Percentiles rank a stretch among this genome's conserved stretches.
These are phyloP conservation scores for Curvularia eragrostidis DNA, from an alignment of 2,329 filamentous ascomycete species.

Conservation along the genomic window DNA sequence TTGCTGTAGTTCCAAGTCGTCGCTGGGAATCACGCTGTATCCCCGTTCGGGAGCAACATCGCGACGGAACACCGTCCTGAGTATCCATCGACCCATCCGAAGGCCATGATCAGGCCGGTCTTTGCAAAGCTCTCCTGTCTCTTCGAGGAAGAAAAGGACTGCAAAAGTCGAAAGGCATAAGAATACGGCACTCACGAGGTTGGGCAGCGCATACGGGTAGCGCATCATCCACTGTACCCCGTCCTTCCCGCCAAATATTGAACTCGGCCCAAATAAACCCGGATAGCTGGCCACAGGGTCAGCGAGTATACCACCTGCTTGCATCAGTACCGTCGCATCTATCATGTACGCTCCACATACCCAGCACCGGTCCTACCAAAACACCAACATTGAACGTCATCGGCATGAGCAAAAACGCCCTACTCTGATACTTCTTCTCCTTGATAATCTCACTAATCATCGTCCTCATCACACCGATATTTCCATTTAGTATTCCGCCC, in stretches of 20 bases:
- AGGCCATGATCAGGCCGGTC: slow-evolving; percentile 53
- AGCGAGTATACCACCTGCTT: slow-evolving; percentile 70
- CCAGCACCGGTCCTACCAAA: slow-evolving; percentile 53
- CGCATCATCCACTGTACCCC: slow-evolving; percentile 69
- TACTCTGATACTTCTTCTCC: slow-evolving; percentile 68
- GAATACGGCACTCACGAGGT: slow-evolving; percentile 68
- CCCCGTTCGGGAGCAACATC: slow-evolving; percentile 26
- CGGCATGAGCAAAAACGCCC: slow-evolving; percentile 65
- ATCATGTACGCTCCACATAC: slow-evolving; percentile 20
- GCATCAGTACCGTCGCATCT: slow-evolving; percentile 22
- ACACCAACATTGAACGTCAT: slow-evolving; percentile 72
- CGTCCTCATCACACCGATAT: slow-evolving; percentile 75
- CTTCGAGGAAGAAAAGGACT: slow-evolving; percentile 71
- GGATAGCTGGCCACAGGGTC: slow-evolving; percentile 70
- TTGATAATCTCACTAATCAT: slow-evolving; percentile 75
- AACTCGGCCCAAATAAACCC: slow-evolving; percentile 66
- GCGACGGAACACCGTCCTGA: slow-evolving; percentile 42
- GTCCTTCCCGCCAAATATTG: slow-evolving; percentile 61
- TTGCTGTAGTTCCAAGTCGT: slow-evolving; percentile 43
- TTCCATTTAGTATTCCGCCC: slow-evolving; percentile 74
- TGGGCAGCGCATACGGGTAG: slow-evolving; percentile 74
- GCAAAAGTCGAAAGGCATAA: slow-evolving; percentile 62
- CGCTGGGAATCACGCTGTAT: slow-evolving; percentile 42
- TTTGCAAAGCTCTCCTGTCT: slow-evolving; percentile 56
- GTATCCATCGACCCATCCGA: slow-evolving; percentile 49